Base-by-base conservation (phyloP, 768 basidiomycete species). In the Cyclocybe cylindracea region DNA sequence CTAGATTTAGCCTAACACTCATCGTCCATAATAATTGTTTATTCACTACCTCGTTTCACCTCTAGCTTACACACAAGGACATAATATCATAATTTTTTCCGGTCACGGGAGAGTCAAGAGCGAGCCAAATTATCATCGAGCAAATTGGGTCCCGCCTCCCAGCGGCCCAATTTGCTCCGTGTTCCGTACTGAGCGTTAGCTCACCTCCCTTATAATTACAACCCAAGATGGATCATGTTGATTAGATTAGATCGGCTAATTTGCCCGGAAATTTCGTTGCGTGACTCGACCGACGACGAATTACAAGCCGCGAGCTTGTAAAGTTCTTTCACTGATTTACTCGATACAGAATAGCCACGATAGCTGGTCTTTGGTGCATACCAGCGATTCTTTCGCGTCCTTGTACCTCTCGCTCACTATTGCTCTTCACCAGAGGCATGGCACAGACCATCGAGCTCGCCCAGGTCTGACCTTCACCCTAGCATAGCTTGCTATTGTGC, bases 401-500 rank as follows among this genome's bases (percentile, higher is more conserved):
- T 68, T 70, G 68, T 68, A 68, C 62, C 64, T 62, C 70, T 67
- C 60, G 64, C 60, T 58, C 57, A 37, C 57, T 52, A 45, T 45
- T 46, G 35, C 48, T 54, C 34, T 56, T 49, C 34, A 38, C 39
- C 24, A 52, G 56, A 46, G 48, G 44, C 34, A 85, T 84, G 82
- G 77, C 83, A 47, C 80, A 82, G 65, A 85, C 85, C 44, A 79
- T 86, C 60, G 84, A 86, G 65, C 72, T 86, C 29, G 78, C 81
- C 10, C 84, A 85, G 75, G 85, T 80, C 50, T 43, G 67, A 61
- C 31, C 32, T 11, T 44, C 46, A 19, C 29, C n/a, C 24, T 16
- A 47, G 38, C 16, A 33, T 29, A 32, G 18, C 43, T n/a, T 43
- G 24, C 19, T 7, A 10, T 46, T 18, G 39, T 32, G 44, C 36